These are phyloP conservation scores for Xylaria flabelliformis DNA, from an alignment of 495 filamentous ascomycete species.

Conservation along the genomic window DNA sequence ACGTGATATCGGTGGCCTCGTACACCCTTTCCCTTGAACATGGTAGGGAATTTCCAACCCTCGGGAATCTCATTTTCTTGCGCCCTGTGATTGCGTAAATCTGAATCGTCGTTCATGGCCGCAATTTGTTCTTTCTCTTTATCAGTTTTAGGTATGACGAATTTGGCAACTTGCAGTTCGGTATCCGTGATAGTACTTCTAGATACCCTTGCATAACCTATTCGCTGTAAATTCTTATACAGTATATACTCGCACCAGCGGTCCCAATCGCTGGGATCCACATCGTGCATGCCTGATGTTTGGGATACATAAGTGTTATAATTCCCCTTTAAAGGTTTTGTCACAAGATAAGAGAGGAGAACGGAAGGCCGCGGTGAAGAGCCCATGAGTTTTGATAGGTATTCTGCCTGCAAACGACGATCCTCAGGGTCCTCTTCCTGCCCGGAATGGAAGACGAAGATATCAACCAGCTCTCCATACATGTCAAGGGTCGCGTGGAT, in stretches of 20 bases:
- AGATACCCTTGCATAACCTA: slow-evolving; percentile 89
- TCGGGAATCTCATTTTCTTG: slow-evolving; percentile 72
- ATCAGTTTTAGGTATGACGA: slow-evolving; percentile 78
- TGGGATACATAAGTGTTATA: slow-evolving; percentile 97
- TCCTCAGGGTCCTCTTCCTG: slow-evolving; percentile 98
- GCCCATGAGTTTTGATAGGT: slow-evolving; percentile 88
- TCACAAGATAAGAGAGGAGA: slow-evolving; percentile 90
- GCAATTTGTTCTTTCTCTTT: slow-evolving; percentile 59
- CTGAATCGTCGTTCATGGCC: slow-evolving; percentile 34
- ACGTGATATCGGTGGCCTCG: slow-evolving; percentile 94
- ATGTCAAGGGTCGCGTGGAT: slow-evolving; percentile 94
- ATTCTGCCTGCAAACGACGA: slow-evolving; percentile 84
- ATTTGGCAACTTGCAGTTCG: slow-evolving; percentile 96
- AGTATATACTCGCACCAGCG: slow-evolving; percentile 99
- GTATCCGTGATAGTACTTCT: slow-evolving; percentile 95
- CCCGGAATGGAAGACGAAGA: slow-evolving; percentile 98
- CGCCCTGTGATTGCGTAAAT: slow-evolving; percentile 47
- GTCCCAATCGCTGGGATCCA: slow-evolving; percentile 93
- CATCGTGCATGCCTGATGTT: slow-evolving; percentile 89
- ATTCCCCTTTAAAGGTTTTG: slow-evolving; percentile 87
- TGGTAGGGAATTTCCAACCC: slow-evolving; percentile 81
- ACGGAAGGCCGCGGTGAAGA: slow-evolving; percentile 80
- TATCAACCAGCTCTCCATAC: slow-evolving; percentile 88
- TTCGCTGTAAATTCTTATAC: slow-evolving; percentile 85
- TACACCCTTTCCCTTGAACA: slow-evolving; percentile 87